Base-by-base conservation (phyloP, 495 filamentous ascomycete genomes). In the Amphirosellinia nigrospora region DNA sequence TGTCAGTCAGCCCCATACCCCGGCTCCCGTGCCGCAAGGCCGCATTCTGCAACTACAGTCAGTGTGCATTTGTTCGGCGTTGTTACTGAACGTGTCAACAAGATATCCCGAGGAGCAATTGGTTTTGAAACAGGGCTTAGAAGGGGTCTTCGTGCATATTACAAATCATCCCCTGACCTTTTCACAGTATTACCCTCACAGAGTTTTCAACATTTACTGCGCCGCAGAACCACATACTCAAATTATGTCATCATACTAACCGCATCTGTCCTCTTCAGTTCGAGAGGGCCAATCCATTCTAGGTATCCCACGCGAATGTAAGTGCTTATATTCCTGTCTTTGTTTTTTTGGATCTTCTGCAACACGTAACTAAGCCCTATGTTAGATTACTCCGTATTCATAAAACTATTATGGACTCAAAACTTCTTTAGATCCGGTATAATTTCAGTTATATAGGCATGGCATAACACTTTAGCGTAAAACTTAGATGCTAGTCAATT, bases 101-200 rank as follows among this genome's bases (percentile, higher is more conserved):
- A 52, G 10, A 4, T 28, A 4, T 21, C 48, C 23, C 0, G 13
- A 26, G 46, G 26, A 50, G 28, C 1, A 58, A 58, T 34, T 16
- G 10, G 19, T 4, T 30, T 32, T 19, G 48, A 19, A 58, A 30
- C 53, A 15, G 30, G 50, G 30, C 1, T 9, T 34, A 4, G n/a
- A 58, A 36, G 53, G 53, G 53, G 53, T 58, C 53, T 34, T 32
- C 16, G 52, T 32, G 52, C 28, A 21, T 55, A 55, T 55, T 32
- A 32, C 52, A 55, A 55, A 36, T 58, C 53, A 21, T n/a, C 53
- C 53, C 53, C 53, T 58, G 53, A 58, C 19, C 16, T n/a, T 58
- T 36, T 21, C 53, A 9, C 30, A 15, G 21, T 28, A 15, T 13
- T n/a, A n/a, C n/a, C n/a, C n/a, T n/a, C n/a, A n/a, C n/a, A n/a